Base-by-base conservation (phyloP, 164 flowering plant species). In the Sedum album region DNA sequence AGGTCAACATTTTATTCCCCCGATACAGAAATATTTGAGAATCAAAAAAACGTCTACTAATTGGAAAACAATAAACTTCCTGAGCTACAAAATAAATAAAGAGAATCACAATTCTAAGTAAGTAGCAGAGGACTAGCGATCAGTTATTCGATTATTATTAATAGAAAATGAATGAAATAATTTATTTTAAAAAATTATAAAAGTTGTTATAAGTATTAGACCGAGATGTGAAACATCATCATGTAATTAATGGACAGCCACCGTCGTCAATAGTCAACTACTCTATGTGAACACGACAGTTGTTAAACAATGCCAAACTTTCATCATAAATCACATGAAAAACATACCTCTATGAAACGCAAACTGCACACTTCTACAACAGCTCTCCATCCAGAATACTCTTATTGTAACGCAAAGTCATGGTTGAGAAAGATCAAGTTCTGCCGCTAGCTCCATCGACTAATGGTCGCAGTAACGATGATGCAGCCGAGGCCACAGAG, bases 391-490 rank as follows among this genome's bases (percentile, higher is more conserved):
- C 41, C 23, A 35, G 14, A 4, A 66, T 55, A 10, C 26, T 31
- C 65, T 23, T 55, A 23, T 17, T 15, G 48, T 44, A 15, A 18
- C 48, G 18, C 17, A 44, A 44, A 66, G 18, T 71, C 72, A 83
- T 81, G 84, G 75, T 39, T n/a, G 83, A 76, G 39, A 67, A 39
- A 1, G 83, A 81, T 38, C 82, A 83, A 65, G 77, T 72, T 57
- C 18, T 75, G 39, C 86, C 86, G 6, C 71, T 83, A 42, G 82
- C 86, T 49, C 78, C 83, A 13, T 76, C 77, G 35, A 39, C 76
- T 26, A 41, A 64, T 15, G 65, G 46, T 66, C 66, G 60, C 3
- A 70, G 79, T 68, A 76, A 72, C 71, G 79, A 78, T 71, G 76
- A 73, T 5, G 62, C 28, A 23, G 10, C 17, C 9, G 18, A 44